These are phyloP conservation scores for Spinellus fusiger DNA, from an alignment of 192 early-diverging fungal genomes.

Conservation along the genomic window DNA sequence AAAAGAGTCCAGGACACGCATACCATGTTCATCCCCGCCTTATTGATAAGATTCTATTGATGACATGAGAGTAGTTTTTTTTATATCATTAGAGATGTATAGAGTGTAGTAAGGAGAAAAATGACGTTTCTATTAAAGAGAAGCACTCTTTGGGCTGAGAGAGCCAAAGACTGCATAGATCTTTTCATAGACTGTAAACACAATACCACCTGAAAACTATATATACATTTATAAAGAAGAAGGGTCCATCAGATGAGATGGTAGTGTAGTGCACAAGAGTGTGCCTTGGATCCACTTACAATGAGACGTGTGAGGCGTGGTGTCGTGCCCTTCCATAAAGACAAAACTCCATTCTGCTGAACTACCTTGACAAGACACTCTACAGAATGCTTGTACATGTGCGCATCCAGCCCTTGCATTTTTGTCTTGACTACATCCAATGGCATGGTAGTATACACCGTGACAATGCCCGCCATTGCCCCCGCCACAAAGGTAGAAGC, in stretches of 20 bases:
- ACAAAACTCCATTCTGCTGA: conserved; percentile 68
- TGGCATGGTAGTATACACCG: conserved; percentile 95
- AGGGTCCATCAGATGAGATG: background rate
- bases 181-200: conserved; percentile 80
- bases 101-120: no score
- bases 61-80: no score
- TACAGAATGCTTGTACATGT: conserved; percentile 62
- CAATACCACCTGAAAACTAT: conserved; percentile 80
- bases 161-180: conserved; percentile 29
- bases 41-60: no score
- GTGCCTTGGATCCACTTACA: conserved; percentile 43
- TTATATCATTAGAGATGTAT: no score
- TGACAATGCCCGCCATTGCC: conserved; percentile 83
- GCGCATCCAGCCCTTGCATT: conserved; percentile 83
- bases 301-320: conserved; percentile 82
- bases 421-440: conserved; percentile 96
- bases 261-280: background rate
- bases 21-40: no score
- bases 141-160: no score
- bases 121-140: no score
- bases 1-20: no score
- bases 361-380: conserved; percentile 71
- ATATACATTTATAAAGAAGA: conserved; percentile 4
- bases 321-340: conserved; percentile 95
- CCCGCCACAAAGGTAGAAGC: conserved; percentile 67